Base-by-base conservation (phyloP, 192 early-diverging fungal genomes). In the Radiomyces spectabilis region DNA sequence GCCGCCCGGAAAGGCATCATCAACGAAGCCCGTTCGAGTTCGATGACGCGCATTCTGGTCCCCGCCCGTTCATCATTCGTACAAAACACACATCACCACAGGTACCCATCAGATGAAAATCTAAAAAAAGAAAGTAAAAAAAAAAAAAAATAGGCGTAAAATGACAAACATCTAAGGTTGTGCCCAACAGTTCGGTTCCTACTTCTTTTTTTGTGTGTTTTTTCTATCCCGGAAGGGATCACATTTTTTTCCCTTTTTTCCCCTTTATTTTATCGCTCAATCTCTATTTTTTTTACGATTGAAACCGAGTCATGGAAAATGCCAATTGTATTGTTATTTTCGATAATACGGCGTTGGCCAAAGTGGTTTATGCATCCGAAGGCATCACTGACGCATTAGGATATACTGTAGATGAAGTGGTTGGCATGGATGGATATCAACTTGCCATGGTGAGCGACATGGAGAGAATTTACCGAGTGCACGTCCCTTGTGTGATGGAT, bases 301-400 rank as follows among this genome's bases (percentile, higher is more conserved):
- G n/a, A n/a, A n/a, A n/a, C n/a, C n/a, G n/a, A n/a, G n/a, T n/a
- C n/a, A n/a, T n/a, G n/a, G n/a, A n/a, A n/a, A n/a, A n/a, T n/a
- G n/a, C n/a, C n/a, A n/a, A n/a, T 59, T 76, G 57, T 47, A 73
- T 76, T 35, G 51, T 64, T 12, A 73, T 75, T 25, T 75, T 73
- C 54, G 76, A 78, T 40, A 60, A 69, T 33, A 57, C 76, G 0
- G 59, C 67, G 6, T 34, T 50, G 7, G 61, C 38, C n/a, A 47
- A 13, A 1, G 63, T 68, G 38, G 34, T 71, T 5, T 78, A 69
- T 57, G 55, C 61, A 15, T 73, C 73, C 9, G 63, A 66, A 19
- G 69, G 65, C 4, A 59, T 73, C 22, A 54, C 56, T 8, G 51
- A 65, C 7, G 61, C 69, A 22, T 59, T 78, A 3, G 76, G 76